These are phyloP conservation scores for Volvox carteri DNA, from an alignment of 163 green algal genomes.

Conservation along the genomic window DNA sequence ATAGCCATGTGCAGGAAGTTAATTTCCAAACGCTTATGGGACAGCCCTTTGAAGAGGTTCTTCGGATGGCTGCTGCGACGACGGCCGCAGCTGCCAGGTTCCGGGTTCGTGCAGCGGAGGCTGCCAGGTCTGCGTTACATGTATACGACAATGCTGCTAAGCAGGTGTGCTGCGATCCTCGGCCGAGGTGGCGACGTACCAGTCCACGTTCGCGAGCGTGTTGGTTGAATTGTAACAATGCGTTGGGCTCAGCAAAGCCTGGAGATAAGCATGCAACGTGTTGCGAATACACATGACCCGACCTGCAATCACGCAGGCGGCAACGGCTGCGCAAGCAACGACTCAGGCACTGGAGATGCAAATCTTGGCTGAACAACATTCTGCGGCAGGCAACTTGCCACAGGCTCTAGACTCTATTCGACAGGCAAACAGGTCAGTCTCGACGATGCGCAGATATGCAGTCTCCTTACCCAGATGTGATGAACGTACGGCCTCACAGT, in stretches of 20 bases:
- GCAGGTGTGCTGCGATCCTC: constrained; percentile 23
- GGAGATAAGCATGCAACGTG: too few species aligned
- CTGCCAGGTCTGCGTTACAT: constrained; percentile 34
- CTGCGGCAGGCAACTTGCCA: constrained; percentile 38
- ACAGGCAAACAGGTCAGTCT: constrained; percentile 35
- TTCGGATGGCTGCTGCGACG: constrained; percentile 49
- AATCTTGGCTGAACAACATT: constrained; percentile 39
- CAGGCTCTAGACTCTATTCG: constrained; percentile 45
- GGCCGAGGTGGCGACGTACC: too few species aligned
- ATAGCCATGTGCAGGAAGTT: not conserved
- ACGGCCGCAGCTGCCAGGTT: constrained; percentile 32
- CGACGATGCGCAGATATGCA: too few species aligned
- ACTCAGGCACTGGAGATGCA: constrained; percentile 49
- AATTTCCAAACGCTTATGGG: not conserved
- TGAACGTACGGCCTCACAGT: not conserved
- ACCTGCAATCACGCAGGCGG: not conserved
- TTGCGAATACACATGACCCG: not conserved
- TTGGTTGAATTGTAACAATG: too few species aligned
- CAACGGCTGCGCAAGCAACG: constrained; percentile 14
- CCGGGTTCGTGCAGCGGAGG: constrained; percentile 32
- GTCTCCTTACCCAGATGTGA: too few species aligned
- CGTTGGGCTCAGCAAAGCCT: too few species aligned
- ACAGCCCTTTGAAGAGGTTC: constrained; percentile 34
- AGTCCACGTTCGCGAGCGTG: too few species aligned
- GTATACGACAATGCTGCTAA: constrained; percentile 47